Evolutionary conservation across 371 early-diverging fungal species (phyloP), one percentile per base, ranked within the genome.

Genomic region (Mucor velutinosus): DNA sequence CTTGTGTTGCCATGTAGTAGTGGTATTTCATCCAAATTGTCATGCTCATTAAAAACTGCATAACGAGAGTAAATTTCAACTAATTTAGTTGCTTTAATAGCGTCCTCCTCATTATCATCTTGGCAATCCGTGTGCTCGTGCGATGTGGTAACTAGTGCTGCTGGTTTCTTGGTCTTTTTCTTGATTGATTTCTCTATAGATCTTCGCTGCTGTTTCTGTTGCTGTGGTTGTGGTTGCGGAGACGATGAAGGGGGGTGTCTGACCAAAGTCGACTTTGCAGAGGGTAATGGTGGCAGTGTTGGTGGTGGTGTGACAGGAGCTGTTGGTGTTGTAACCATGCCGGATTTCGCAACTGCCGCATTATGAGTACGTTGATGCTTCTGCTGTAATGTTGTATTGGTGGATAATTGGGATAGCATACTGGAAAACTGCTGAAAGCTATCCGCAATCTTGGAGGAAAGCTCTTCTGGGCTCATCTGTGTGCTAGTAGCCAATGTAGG

Each of bases 341-440:
- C 27, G 27, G 53, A 23, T 27, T 21, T 53, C 15, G 11, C 53
- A 53, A 14, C 27, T 2, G 49, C 19, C 30, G 47, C 45, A 65
- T 58, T 60, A 14, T 19, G 7, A 32, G 37, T 27, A 7, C 15
- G 8, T 19, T 30, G 33, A 10, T 57, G 21, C n/a, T 57, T 32
- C 41, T 45, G 59, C 27, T 39, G 55, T 5, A 53, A 29, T 33
- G 43, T 23, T 53, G 53, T 53, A 45, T 73, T 73, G 11, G 56
- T 60, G 7, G 72, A 74, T 60, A 76, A 45, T 65, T 80, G 74
- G 5, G 69, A 65, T 0, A 81, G 66, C 76, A 81, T 81, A 60
- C 64, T 69, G 4, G 77, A 75, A 47, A 81, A 81, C 32, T 81
- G 74, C 56, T 78, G 74, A 58, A 78, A 81, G 64, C 72, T 81